A percentile compares a stretch with the other conserved stretches of the same genome.
Conservation (phyloP, 805 yeast species). For the Candida awuae region DNA sequence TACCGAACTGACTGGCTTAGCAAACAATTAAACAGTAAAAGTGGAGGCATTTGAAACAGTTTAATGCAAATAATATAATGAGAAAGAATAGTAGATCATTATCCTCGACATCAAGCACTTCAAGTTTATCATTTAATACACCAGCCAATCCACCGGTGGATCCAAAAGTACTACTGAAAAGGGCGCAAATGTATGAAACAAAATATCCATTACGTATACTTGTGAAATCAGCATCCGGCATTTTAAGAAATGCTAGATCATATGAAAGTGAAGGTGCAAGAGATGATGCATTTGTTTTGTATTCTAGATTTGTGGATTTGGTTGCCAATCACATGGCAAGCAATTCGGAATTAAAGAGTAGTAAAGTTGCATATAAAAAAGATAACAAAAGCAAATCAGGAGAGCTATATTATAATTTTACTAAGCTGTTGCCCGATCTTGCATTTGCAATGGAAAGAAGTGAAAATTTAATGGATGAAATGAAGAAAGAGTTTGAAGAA, state of each 20-base stretch:
- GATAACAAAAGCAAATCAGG: slow-evolving; percentile 19
- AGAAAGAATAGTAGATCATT: slow-evolving; percentile 1
- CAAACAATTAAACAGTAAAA: too few species aligned
- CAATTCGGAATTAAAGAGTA: slow-evolving; percentile 37
- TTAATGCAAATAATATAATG: slow-evolving; percentile 1
- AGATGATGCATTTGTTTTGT: slow-evolving; percentile 47
- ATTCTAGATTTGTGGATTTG: slow-evolving; percentile 52
- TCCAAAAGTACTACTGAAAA: slow-evolving; percentile 32
- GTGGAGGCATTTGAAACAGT: too few species aligned
- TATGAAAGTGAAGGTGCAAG: slow-evolving; percentile 36
- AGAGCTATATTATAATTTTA: slow-evolving; percentile 22
- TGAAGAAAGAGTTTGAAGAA: slow-evolving; percentile 21
- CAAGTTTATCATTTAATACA: slow-evolving; percentile 13
- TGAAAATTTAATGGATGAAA: slow-evolving; percentile 22
- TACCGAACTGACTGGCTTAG: too few species aligned
- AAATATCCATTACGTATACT: slow-evolving; percentile 45
- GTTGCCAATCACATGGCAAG: slow-evolving; percentile 38
- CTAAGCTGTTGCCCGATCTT: slow-evolving; percentile 16
- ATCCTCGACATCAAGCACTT: slow-evolving; percentile 12
- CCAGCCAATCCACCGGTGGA: slow-evolving; percentile 18
- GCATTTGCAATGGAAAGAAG: slow-evolving; percentile 26
- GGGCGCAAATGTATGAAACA: slow-evolving; percentile 45
- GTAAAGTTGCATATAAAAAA: slow-evolving; percentile 17
- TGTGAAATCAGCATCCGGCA: slow-evolving; percentile 44
- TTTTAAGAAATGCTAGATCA: slow-evolving; percentile 39